Conservation (phyloP, 164 flowering plant genomes). For the Houttuynia cordata region DNA sequence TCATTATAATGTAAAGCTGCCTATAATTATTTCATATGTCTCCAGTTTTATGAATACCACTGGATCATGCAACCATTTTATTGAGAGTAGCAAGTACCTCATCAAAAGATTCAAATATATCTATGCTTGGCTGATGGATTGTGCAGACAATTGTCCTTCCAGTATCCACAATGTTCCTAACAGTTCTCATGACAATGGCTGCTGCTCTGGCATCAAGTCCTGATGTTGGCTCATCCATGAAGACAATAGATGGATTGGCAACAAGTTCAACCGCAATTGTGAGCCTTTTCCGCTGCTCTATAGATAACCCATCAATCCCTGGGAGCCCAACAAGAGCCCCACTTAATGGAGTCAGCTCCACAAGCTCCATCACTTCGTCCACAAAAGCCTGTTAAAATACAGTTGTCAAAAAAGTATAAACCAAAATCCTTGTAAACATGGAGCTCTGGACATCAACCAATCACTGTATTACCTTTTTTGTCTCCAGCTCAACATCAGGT, state of each 20-base stretch:
- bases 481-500: slow-evolving; percentile 33
- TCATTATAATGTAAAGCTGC: too few relatives aligned
- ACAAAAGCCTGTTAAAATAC: slow-evolving; percentile 47
- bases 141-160: slow-evolving; percentile 97
- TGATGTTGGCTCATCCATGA: slow-evolving; percentile 99
- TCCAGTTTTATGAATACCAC: too few relatives aligned
- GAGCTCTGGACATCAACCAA: neutral
- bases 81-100: slow-evolving; percentile 31
- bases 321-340: slow-evolving; percentile 90
- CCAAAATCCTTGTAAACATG: neutral
- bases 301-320: slow-evolving; percentile 78
- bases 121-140: slow-evolving; percentile 96
- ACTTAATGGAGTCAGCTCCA: slow-evolving; percentile 64
- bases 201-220: slow-evolving; percentile 97
- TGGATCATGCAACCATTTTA: neutral
- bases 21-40: too few relatives aligned
- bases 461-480: slow-evolving; percentile 2
- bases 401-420: neutral
- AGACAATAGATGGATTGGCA: slow-evolving; percentile 90
- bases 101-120: slow-evolving; percentile 93
- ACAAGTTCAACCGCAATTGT: slow-evolving; percentile 97
- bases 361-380: slow-evolving; percentile 82
- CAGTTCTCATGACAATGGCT: slow-evolving; percentile 93
- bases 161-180: slow-evolving; percentile 89
- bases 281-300: slow-evolving; percentile 85